A percentile compares a stretch with the other conserved stretches of the same genome.
These are phyloP conservation scores for Pichia rugopelliculosa DNA, from an alignment of 805 yeast genomes.

Conservation along the genomic window DNA sequence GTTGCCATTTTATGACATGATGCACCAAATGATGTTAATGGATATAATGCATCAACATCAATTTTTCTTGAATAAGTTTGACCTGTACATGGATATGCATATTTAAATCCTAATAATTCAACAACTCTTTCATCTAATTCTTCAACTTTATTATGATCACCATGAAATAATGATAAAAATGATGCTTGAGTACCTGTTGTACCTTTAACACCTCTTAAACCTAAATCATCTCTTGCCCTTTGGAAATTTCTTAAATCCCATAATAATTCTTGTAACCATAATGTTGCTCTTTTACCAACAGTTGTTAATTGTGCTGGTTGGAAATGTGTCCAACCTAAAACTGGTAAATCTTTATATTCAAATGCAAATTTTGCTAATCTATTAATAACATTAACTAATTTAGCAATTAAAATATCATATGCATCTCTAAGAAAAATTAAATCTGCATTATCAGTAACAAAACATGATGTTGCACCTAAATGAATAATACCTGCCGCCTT, in stretches of 20 bases:
- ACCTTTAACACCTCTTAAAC: conserved; percentile 97
- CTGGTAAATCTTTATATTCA: conserved; percentile 91
- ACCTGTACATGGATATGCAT: conserved; percentile 95
- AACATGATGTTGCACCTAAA: conserved; percentile 97
- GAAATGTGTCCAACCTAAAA: conserved; percentile 98
- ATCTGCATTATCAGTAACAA: conserved; percentile 96
- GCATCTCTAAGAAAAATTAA: conserved; percentile 95
- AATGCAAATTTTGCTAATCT: conserved; percentile 82
- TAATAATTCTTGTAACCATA: conserved; percentile 95
- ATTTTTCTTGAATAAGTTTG: conserved; percentile 99
- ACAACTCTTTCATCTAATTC: conserved; percentile 85
- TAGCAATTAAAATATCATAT: conserved; percentile 86
- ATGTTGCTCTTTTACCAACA: conserved; percentile 94
- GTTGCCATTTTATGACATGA: conserved; percentile 97
- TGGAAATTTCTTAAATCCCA: conserved; percentile 96
- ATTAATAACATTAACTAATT: conserved; percentile 91
- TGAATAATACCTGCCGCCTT: conserved; percentile 97
- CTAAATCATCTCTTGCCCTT: conserved; percentile 94
- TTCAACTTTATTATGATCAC: conserved; percentile 95
- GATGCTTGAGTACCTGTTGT: conserved; percentile 99
- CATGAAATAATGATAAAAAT: conserved; percentile 89
- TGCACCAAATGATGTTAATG: conserved; percentile 91
- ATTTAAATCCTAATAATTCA: conserved; percentile 86
- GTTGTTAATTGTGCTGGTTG: conserved; percentile 99
- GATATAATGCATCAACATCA: conserved; percentile 88